Conservation (phyloP, 805 yeast genomes). For the Pichia heedii region DNA sequence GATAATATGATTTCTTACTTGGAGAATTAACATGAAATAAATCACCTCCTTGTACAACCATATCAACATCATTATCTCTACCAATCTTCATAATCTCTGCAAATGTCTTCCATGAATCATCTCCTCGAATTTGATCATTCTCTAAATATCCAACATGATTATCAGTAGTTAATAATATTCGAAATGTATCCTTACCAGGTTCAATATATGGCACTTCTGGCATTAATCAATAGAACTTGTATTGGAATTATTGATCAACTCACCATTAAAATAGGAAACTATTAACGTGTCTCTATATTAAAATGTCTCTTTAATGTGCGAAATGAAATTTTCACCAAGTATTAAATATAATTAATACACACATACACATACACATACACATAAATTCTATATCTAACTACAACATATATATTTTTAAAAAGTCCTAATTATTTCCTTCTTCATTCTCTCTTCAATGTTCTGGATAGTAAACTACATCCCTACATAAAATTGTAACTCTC, state of each 20-base stretch:
- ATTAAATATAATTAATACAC: too few species aligned
- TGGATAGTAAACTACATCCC: constrained; percentile 39
- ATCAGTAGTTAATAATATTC: constrained; percentile 82
- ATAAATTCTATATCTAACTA: too few species aligned
- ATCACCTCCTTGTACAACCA: constrained; percentile 90
- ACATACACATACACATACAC: too few species aligned
- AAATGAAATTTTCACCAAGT: too few species aligned
- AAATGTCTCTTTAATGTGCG: too few species aligned
- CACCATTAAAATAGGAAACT: too few species aligned
- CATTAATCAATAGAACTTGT: constrained; percentile 21
- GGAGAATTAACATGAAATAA: constrained; percentile 88
- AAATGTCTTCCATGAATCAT: constrained; percentile 83
- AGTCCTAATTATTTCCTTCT: too few species aligned
- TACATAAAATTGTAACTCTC: constrained; percentile 44
- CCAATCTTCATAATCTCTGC: constrained; percentile 76
- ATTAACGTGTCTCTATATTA: too few species aligned
- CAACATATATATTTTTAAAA: too few species aligned
- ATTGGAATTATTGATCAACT: too few species aligned
- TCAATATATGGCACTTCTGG: constrained; percentile 34
- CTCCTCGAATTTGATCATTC: constrained; percentile 80
- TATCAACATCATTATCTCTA: constrained; percentile 62
- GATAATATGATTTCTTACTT: constrained; percentile 73
- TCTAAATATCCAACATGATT: constrained; percentile 95
- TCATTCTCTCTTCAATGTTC: not conserved
- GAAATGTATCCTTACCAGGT: constrained; percentile 56